Evolutionary conservation across 2,329 filamentous ascomycete genomes (phyloP).

Genomic region (Leptographium flavum): DNA sequence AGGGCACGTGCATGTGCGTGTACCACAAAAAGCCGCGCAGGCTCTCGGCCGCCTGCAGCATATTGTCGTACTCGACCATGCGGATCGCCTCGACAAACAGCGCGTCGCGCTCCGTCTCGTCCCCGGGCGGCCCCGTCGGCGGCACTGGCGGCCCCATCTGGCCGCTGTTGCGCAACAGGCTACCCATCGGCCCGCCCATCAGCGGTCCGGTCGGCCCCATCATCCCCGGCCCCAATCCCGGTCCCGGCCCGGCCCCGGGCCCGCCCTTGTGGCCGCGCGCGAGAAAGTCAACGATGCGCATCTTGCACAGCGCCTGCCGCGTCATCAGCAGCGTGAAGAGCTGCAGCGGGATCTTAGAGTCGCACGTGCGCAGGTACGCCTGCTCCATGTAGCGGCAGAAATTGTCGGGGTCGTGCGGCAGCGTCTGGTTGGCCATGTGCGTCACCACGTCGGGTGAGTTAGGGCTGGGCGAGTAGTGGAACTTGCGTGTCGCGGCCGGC

Average conservation of each 20-base stretch:
- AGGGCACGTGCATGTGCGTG: conserved; percentile 43
- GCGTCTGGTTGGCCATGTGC: conserved; percentile 34
- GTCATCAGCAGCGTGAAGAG: conserved; percentile 45
- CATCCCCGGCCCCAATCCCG: conserved; percentile 1
- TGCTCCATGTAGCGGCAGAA: conserved; percentile 41
- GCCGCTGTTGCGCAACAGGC: not conserved
- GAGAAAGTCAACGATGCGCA: conserved; percentile 40
- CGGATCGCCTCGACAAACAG: conserved; percentile 40
- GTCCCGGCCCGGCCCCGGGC: not conserved
- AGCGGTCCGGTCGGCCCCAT: not conserved
- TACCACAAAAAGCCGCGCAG: conserved; percentile 44
- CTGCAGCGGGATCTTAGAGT: conserved; percentile 43
- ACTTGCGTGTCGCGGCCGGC: conserved; percentile 9
- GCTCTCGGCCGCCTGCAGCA: conserved; percentile 35
- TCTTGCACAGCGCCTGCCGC: conserved; percentile 38
- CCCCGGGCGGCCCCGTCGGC: not conserved
- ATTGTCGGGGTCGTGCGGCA: conserved; percentile 36
- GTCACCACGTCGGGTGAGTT: conserved; percentile 28
- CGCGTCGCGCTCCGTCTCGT: conserved; percentile 31
- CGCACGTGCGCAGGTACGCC: conserved; percentile 40
- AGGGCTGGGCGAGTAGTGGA: conserved; percentile 20
- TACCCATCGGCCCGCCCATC: not conserved
- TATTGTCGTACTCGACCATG: conserved; percentile 45
- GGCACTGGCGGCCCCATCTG: not conserved
- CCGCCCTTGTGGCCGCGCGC: conserved; percentile 17